phyloP scores from a whole-genome alignment of 352 stramenopile genomes.

The Globisporangium acanthophoron region DNA sequence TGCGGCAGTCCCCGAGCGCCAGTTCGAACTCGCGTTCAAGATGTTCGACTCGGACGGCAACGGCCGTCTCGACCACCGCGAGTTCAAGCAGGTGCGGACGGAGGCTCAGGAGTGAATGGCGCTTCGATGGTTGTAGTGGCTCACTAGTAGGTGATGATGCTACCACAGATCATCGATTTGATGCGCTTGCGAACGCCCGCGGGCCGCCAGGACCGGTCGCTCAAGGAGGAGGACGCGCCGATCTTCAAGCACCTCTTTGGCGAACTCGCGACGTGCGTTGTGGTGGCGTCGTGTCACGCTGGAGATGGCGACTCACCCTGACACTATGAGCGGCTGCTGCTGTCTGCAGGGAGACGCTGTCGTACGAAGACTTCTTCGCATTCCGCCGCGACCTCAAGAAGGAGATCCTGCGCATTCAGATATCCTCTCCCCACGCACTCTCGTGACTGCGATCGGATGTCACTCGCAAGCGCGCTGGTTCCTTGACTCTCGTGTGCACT shows the following conservation, averaged over 20 bases:
- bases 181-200: constrained; percentile 75
- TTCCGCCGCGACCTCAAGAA: constrained; percentile 72
- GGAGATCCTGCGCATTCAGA: constrained; percentile 87
- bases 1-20: constrained; percentile 65
- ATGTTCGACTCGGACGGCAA: constrained; percentile 87
- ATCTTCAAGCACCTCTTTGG: constrained; percentile 87
- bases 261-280: constrained; percentile 54
- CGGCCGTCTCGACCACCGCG: constrained; percentile 68
- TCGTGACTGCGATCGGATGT: background rate
- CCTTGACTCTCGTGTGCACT: constrained; percentile 57
- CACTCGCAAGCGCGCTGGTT: constrained; percentile 6
- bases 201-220: constrained; percentile 69
- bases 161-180: constrained; percentile 72
- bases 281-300: background rate
- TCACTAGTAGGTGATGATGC: background rate
- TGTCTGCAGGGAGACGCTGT: constrained; percentile 53
- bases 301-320: background rate
- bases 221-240: constrained; percentile 69
- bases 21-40: constrained; percentile 88
- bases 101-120: background rate
- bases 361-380: constrained; percentile 72
- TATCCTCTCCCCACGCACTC: constrained; percentile 40
- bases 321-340: background rate
- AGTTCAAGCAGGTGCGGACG: constrained; percentile 73
- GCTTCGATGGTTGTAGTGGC: background rate